Evolutionary conservation across 2,329 filamentous ascomycete genomes (phyloP).

Genomic region (Alternaria sp.): DNA sequence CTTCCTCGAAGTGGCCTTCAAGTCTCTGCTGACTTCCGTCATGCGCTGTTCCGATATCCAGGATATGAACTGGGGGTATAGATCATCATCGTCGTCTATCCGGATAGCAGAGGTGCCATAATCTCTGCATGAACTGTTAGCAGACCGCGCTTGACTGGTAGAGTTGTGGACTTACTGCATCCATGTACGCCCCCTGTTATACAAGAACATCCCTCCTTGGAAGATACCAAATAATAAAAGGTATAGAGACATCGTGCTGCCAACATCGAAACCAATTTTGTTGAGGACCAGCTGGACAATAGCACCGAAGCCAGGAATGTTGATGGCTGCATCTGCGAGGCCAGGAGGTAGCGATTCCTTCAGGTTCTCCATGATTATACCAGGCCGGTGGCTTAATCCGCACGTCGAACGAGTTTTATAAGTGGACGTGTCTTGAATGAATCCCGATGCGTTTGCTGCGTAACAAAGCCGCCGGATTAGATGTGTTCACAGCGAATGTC

Average conservation of each 20-base stretch:
- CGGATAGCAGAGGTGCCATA: conserved; percentile 52
- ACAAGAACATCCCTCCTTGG: conserved; percentile 49
- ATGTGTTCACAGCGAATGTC: background rate
- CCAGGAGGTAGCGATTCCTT: conserved; percentile 1
- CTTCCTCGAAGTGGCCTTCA: conserved; percentile 50
- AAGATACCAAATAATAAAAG: conserved; percentile 51
- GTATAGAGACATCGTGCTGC: conserved; percentile 52
- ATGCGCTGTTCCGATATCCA: conserved; percentile 54
- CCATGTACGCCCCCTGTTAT: conserved; percentile 23
- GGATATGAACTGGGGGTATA: conserved; percentile 52
- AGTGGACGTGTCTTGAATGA: too few species aligned
- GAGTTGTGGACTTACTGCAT: background rate
- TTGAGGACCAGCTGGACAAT: conserved; percentile 2
- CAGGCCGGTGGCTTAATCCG: too few species aligned
- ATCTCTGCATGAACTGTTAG: conserved; percentile 22
- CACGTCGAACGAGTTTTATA: background rate
- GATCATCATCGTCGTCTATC: conserved; percentile 53
- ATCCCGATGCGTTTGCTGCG: background rate
- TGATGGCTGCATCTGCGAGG: conserved; percentile 3
- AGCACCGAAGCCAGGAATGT: conserved; percentile 5
- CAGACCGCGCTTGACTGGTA: conserved; percentile 14
- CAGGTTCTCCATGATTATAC: background rate
- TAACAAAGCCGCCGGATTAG: background rate
- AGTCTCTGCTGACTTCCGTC: conserved; percentile 41
- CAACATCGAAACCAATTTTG: conserved; percentile 55